A percentile compares a stretch with the other conserved stretches of the same genome.
phyloP scores from a whole-genome alignment of 768 basidiomycete genomes.

The Russula abietina region DNA sequence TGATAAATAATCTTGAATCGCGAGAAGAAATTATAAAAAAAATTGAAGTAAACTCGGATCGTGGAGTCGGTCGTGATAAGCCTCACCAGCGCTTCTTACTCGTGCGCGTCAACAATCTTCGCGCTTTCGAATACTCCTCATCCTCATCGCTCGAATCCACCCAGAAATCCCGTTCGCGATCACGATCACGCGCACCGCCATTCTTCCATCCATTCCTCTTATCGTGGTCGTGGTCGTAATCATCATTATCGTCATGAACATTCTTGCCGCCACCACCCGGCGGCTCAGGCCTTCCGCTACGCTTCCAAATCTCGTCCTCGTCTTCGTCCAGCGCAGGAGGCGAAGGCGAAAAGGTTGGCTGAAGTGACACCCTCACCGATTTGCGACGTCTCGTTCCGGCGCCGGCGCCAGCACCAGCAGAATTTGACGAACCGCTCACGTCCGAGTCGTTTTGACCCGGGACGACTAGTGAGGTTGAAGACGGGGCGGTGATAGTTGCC shows the following conservation, averaged over 20 bases:
- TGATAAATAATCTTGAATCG: neutral
- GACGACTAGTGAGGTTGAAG: slow-evolving; percentile 4
- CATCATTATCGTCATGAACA: too few species aligned
- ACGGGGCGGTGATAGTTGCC: neutral
- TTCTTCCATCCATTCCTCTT: slow-evolving; percentile 23
- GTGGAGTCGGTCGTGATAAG: too few species aligned
- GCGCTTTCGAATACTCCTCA: slow-evolving; percentile 56
- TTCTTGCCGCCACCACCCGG: neutral
- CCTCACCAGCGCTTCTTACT: slow-evolving; percentile 37
- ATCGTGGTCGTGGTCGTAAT: slow-evolving; percentile 27
- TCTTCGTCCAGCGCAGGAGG: slow-evolving; percentile 58
- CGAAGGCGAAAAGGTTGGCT: slow-evolving; percentile 68
- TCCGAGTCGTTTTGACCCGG: slow-evolving; percentile 30
- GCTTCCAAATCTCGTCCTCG: slow-evolving; percentile 26
- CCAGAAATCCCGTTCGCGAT: slow-evolving; percentile 45
- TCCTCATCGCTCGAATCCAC: slow-evolving; percentile 72
- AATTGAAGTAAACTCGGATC: neutral
- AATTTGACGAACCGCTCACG: slow-evolving; percentile 28
- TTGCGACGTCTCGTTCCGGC: slow-evolving; percentile 41
- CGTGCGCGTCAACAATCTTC: slow-evolving; percentile 44
- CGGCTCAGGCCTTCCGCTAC: slow-evolving; percentile 10
- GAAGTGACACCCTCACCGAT: slow-evolving; percentile 72
- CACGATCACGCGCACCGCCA: neutral
- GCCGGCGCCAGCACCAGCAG: slow-evolving; percentile 7
- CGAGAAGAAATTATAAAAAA: neutral